phyloP scores from a whole-genome alignment of 2,329 filamentous ascomycete species.

The Akanthomyces uredinophilus region DNA sequence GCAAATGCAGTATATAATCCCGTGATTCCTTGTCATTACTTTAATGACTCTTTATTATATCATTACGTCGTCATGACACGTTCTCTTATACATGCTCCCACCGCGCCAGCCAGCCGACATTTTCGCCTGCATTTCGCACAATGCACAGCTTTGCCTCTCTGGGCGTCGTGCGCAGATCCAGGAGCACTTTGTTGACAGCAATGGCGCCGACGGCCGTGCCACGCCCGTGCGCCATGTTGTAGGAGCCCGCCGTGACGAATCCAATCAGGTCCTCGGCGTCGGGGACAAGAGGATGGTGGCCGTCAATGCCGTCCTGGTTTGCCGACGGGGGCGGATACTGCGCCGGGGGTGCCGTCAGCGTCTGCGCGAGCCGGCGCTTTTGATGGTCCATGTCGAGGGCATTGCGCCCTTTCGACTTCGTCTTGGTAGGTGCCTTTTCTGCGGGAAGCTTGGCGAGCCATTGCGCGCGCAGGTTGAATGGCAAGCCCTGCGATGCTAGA shows the following conservation, averaged over 20 bases:
- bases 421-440: constrained; percentile 1
- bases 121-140: constrained; percentile 74
- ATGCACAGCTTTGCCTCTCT: constrained; percentile 62
- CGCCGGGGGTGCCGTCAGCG: constrained; percentile 37
- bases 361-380: constrained; percentile 42
- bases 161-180: constrained; percentile 24
- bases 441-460: constrained; percentile 61
- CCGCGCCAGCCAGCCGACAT: constrained; percentile 68
- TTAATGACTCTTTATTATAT: background rate
- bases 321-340: constrained; percentile 30
- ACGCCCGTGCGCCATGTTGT: constrained; percentile 69
- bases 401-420: constrained; percentile 14
- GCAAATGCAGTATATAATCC: background rate
- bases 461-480: constrained; percentile 52
- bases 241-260: constrained; percentile 84
- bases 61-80: background rate
- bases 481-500: constrained; percentile 26
- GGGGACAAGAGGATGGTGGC: constrained; percentile 68
- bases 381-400: constrained; percentile 31
- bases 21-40: background rate
- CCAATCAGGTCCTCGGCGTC: constrained; percentile 73
- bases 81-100: constrained; percentile 61
- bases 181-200: constrained; percentile 51
- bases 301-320: constrained; percentile 36
- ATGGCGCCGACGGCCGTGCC: constrained; percentile 73